Evolutionary conservation across 2,329 filamentous ascomycete genomes (phyloP), one percentile per base, ranked within the genome.

Genomic region (Pseudocercospora crystallina): DNA sequence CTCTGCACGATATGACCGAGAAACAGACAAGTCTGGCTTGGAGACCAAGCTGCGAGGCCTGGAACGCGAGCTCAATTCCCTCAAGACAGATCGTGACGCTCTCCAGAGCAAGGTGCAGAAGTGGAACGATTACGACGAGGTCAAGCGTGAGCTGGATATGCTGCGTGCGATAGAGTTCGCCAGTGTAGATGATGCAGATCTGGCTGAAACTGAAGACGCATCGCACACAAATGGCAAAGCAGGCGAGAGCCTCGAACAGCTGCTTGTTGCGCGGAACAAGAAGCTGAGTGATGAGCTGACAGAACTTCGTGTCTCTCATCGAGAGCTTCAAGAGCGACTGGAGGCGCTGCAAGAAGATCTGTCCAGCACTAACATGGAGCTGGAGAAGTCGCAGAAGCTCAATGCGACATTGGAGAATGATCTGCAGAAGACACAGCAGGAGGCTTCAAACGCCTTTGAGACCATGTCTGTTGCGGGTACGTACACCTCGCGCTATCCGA

Each of bases 131-230:
- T 99, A 99, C 68, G 91, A 97, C 31, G 92, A 97, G 52, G 83
- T 99, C 41, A 96, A 94, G 72, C 89, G 95, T 58, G 95, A 99
- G 71, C 79, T 99, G 2, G 92, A 97, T 64, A 91, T 97, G 54
- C 81, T 99, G 54, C 96, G 96, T 69, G 80, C 92, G 60, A 96
- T 99, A 62, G 94, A 99, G 68, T 96, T 99, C 63, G 89, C 92
- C 2, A 92, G 89, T 0, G 91, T 89, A 7, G 88, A 92, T 32
- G 76, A 80, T 56, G 90, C 95, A 13, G 73, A 69, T 15, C 53
- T 58, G 8, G 65, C 66, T 53, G 88, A 91, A 40, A 84, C 87
- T 2, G 65, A 71, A 29, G 76, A 75, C 12, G 73, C 51, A 33
- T 60, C 66, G 2, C 64, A 65, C 15, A 67, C 76, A 10, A 83